A percentile compares a stretch with the other conserved stretches of the same genome.
phyloP scores from a whole-genome alignment of 371 early-diverging fungal species.

The Rhizopus stolonifer region DNA sequence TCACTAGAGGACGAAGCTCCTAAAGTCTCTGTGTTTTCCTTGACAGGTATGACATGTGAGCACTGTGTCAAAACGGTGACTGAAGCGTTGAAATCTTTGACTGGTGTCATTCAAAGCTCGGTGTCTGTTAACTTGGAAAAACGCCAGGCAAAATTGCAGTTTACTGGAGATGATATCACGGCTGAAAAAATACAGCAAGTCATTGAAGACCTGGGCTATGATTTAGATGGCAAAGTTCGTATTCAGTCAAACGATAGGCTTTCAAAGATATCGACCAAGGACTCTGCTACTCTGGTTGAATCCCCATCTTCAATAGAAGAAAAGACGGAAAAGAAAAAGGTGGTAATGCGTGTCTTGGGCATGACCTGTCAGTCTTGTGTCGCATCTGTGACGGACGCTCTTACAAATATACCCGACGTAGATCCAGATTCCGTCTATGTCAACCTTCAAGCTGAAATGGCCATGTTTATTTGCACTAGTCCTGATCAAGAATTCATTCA shows the following conservation, averaged over 20 bases:
- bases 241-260: constrained; percentile 6
- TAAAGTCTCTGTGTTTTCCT: constrained; percentile 28
- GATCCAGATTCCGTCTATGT: constrained; percentile 37
- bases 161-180: constrained; percentile 13
- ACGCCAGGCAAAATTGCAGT: constrained; percentile 47
- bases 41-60: constrained; percentile 81
- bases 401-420: constrained; percentile 29
- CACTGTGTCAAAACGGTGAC: constrained; percentile 74
- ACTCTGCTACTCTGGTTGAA: background rate
- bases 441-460: constrained; percentile 47
- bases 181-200: constrained; percentile 35
- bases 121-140: constrained; percentile 49
- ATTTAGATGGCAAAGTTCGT: constrained; percentile 36
- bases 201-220: constrained; percentile 69
- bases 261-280: background rate
- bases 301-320: background rate
- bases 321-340: constrained; percentile 21
- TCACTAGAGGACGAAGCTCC: background rate
- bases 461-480: constrained; percentile 36
- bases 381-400: constrained; percentile 32
- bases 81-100: constrained; percentile 30
- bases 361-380: constrained; percentile 91
- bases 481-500: constrained; percentile 29
- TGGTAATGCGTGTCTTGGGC: constrained; percentile 59
- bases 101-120: constrained; percentile 53